phyloP scores from a whole-genome alignment of 306 rosid species.

The Vicia faba region DNA sequence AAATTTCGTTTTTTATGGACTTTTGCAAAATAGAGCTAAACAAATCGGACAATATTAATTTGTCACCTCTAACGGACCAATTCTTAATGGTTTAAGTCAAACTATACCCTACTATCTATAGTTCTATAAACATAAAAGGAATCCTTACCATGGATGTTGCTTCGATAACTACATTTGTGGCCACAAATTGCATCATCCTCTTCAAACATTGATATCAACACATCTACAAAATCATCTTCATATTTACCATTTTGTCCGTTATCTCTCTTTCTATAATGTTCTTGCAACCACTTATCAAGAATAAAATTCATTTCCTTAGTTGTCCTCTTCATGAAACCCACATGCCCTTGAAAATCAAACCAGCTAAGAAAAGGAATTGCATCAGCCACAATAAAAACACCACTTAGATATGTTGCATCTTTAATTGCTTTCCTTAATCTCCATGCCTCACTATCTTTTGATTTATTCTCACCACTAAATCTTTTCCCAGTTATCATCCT shows the following conservation, averaged over 20 bases:
- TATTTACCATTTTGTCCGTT: background rate
- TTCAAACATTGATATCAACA: conserved; percentile 41
- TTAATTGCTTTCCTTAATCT: conserved; percentile 41
- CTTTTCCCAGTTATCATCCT: conserved; percentile 60
- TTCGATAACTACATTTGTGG: conserved; percentile 52
- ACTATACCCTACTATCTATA: no score
- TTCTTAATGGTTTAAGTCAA: no score
- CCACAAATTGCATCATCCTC: conserved; percentile 45
- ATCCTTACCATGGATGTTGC: conserved; percentile 59
- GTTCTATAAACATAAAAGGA: background rate
- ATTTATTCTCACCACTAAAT: background rate
- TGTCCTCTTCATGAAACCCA: conserved; percentile 57
- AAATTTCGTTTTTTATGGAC: no score
- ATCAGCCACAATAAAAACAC: conserved; percentile 60
- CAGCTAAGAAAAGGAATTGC: conserved; percentile 46
- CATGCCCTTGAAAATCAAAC: conserved; percentile 56
- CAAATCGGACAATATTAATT: no score
- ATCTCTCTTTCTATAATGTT: conserved; percentile 33
- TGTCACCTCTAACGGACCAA: no score
- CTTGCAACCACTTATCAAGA: conserved; percentile 52
- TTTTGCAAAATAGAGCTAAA: no score
- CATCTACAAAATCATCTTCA: conserved; percentile 54
- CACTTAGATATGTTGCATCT: conserved; percentile 51
- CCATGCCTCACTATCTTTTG: conserved; percentile 45
- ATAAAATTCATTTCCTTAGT: conserved; percentile 41